Evolutionary conservation across 306 rosid species (phyloP).

Genomic region (Geum urbanum): DNA sequence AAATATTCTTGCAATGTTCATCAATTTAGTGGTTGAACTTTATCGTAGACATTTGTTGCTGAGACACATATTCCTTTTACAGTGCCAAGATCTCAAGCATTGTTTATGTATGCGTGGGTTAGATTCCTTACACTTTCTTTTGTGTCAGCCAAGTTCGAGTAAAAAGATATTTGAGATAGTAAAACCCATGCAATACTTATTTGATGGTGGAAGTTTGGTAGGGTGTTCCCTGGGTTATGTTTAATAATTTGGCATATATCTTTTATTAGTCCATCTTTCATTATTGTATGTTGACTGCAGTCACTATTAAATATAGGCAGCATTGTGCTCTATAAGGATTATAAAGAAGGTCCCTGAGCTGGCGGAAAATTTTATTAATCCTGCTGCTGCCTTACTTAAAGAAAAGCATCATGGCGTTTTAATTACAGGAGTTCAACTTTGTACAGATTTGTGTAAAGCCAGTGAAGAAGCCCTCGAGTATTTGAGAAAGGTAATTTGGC

Average conservation of each 20-base stretch:
- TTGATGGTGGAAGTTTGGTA: constrained; percentile 22
- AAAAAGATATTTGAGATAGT: background rate
- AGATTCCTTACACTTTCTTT: background rate
- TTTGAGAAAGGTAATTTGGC: constrained; percentile 70
- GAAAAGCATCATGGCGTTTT: constrained; percentile 98
- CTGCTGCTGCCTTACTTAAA: constrained; percentile 82
- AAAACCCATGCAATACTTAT: background rate
- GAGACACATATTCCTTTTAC: background rate
- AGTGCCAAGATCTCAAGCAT: background rate
- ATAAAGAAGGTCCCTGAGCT: constrained; percentile 95
- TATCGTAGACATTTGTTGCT: background rate
- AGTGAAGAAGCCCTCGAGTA: constrained; percentile 82
- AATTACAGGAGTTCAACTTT: constrained; percentile 94
- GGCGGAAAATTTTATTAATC: constrained; percentile 88
- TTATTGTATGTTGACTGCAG: constrained; percentile 34
- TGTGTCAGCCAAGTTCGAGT: background rate
- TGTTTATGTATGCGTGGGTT: background rate
- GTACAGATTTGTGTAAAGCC: constrained; percentile 90
- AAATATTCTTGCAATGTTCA: background rate
- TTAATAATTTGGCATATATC: background rate
- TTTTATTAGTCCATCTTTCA: constrained; percentile 14
- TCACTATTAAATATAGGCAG: constrained; percentile 64
- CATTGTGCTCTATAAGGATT: constrained; percentile 90
- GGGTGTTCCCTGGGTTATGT: background rate
- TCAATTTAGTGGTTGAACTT: background rate